These are phyloP conservation scores for Sugiyamaella sp. DNA, from an alignment of 1,139 yeast species.

Conservation along the genomic window DNA sequence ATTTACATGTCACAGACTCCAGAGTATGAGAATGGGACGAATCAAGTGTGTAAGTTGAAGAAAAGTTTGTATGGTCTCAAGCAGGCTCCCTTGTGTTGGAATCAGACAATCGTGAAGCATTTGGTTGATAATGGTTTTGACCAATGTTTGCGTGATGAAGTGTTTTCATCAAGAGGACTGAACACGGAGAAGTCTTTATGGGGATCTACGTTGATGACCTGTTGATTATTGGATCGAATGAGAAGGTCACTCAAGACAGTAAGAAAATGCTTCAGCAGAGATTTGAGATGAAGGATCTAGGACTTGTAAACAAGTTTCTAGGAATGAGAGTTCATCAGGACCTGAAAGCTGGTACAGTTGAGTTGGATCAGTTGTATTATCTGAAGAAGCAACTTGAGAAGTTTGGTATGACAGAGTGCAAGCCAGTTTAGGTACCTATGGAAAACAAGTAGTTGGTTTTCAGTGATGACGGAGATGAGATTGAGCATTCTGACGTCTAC, in stretches of 20 bases:
- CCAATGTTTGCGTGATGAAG: neutral
- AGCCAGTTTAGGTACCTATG: neutral
- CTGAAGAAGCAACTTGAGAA: neutral
- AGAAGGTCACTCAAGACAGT: neutral
- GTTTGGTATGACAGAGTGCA: neutral
- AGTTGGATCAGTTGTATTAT: neutral
- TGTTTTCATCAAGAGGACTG: neutral
- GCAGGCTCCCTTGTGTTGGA: slow-evolving; percentile 1
- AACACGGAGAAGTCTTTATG: neutral
- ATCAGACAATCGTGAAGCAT: neutral
- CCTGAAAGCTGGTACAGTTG: neutral
- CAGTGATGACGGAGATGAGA: neutral
- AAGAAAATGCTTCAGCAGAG: neutral
- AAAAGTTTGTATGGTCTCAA: slow-evolving; percentile 6
- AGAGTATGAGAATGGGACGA: neutral
- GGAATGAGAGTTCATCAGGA: neutral
- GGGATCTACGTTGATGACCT: slow-evolving; percentile 7
- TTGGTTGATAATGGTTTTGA: neutral
- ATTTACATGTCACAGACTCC: slow-evolving; percentile 2
- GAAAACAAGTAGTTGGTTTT: neutral
- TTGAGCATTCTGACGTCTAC: neutral
- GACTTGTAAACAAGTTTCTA: neutral
- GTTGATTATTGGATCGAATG: neutral
- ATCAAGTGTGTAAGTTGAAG: neutral
- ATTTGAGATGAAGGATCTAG: neutral